These are phyloP conservation scores for Boletellus deceptivus DNA, from an alignment of 1,284 basidiomycete genomes.

Conservation along the genomic window DNA sequence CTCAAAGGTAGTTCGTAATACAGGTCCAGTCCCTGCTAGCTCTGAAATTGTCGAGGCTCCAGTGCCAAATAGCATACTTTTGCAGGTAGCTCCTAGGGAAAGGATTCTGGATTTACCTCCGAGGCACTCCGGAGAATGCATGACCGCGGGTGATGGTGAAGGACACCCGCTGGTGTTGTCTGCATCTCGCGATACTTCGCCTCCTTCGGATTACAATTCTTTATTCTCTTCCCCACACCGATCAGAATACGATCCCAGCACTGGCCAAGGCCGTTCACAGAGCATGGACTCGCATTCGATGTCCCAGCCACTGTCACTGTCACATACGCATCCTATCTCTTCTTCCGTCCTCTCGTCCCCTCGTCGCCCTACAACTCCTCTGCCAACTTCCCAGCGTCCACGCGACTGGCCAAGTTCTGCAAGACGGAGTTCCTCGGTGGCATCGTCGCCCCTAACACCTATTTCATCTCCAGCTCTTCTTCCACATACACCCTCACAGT, in stretches of 20 bases:
- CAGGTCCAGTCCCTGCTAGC: neutral
- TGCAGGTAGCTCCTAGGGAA: neutral
- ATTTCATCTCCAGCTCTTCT: conserved; percentile 16
- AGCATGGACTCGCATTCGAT: conserved; percentile 1
- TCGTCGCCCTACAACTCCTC: conserved; percentile 14
- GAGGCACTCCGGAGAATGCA: neutral
- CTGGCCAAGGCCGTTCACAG: neutral
- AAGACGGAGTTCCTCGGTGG: neutral
- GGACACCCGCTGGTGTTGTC: neutral
- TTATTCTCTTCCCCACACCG: conserved; percentile 22
- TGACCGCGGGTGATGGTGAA: neutral
- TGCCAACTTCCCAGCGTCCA: conserved; percentile 14
- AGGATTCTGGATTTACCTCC: neutral
- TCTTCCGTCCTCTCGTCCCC: conserved; percentile 9
- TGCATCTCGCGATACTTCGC: conserved; percentile 3
- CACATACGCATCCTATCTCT: conserved; percentile 10
- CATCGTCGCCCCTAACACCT: conserved; percentile 28
- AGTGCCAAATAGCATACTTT: neutral
- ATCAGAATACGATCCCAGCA: neutral
- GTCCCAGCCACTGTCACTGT: neutral
- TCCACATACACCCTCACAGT: conserved; percentile 1
- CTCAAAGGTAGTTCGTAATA: conserved; percentile 21
- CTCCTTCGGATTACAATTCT: conserved; percentile 12
- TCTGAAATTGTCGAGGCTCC: neutral
- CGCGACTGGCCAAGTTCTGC: neutral